Evolutionary conservation across 2,329 filamentous ascomycete species (phyloP).

Genomic region (Blastomyces percursus): DNA sequence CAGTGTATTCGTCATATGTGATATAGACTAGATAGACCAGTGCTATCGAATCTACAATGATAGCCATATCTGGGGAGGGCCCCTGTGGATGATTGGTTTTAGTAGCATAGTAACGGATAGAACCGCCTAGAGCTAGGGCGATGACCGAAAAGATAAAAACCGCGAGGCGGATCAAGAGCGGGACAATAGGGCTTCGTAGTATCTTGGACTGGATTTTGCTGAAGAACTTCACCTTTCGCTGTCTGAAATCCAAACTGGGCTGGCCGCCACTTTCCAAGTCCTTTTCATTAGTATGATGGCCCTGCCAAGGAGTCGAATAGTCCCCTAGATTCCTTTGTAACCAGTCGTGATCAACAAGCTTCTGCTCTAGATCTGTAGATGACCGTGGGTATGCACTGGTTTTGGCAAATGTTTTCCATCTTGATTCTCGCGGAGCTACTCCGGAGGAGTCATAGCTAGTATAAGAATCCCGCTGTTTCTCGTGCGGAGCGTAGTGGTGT

Average conservation of each 20-base stretch:
- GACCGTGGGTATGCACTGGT: constrained; percentile 33
- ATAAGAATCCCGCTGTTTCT: neutral
- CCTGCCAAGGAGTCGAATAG: constrained; percentile 44
- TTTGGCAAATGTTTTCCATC: constrained; percentile 37
- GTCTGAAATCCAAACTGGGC: constrained; percentile 41
- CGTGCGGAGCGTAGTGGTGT: constrained; percentile 13
- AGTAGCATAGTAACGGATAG: constrained; percentile 56
- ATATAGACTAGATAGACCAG: constrained; percentile 87
- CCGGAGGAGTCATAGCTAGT: neutral
- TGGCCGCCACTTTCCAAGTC: constrained; percentile 42
- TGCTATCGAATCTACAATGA: constrained; percentile 78
- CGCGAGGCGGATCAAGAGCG: constrained; percentile 67
- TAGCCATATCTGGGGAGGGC: constrained; percentile 74
- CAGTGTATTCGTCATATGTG: constrained; percentile 92
- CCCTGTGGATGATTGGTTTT: constrained; percentile 44
- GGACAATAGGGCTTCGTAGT: constrained; percentile 73
- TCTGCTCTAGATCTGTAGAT: constrained; percentile 24
- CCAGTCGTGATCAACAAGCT: constrained; percentile 37
- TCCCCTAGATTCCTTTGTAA: constrained; percentile 35
- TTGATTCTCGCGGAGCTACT: constrained; percentile 29
- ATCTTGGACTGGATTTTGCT: constrained; percentile 57
- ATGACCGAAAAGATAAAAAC: constrained; percentile 74
- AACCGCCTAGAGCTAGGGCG: constrained; percentile 65
- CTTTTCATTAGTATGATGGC: constrained; percentile 31
- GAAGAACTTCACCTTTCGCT: constrained; percentile 42